phyloP scores from a whole-genome alignment of 768 basidiomycete genomes.

The Rhodotorula kratochvilovae region DNA sequence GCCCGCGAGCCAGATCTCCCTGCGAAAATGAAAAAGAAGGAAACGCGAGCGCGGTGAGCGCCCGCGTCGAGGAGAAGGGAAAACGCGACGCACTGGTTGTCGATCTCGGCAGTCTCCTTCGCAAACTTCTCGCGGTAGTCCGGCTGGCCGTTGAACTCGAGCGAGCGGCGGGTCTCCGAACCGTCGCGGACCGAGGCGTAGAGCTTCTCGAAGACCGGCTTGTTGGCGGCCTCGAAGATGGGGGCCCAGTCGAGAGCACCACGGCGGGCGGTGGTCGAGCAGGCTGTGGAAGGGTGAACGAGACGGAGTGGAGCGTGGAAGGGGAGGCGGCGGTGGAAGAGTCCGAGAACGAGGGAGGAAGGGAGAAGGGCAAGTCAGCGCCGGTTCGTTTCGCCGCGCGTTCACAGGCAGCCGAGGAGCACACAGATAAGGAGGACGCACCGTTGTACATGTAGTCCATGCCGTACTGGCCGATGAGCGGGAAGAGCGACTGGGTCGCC shows the following conservation, averaged over 20 bases:
- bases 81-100: constrained; percentile 61
- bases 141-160: constrained; percentile 87
- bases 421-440: not conserved
- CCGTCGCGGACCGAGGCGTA: constrained; percentile 93
- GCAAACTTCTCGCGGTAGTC: constrained; percentile 92
- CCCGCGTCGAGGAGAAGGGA: not conserved
- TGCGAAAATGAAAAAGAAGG: not conserved
- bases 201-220: constrained; percentile 88
- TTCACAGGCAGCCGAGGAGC: not conserved
- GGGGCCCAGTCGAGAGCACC: constrained; percentile 99
- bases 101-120: constrained; percentile 85
- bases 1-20: not conserved
- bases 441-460: constrained; percentile 38
- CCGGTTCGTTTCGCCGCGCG: too few relatives aligned
- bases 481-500: constrained; percentile 98
- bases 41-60: not conserved
- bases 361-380: not conserved
- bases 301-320: not conserved
- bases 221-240: constrained; percentile 63
- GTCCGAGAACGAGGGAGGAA: not conserved
- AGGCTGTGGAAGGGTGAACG: constrained; percentile 56
- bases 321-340: not conserved
- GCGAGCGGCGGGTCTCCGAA: constrained; percentile 91
- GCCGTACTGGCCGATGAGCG: constrained; percentile 80
- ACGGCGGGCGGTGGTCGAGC: constrained; percentile 97